Evolutionary conservation across 2,329 filamentous ascomycete species (phyloP), one percentile per base, ranked within the genome.

Genomic region (Lizonia empirigonia): DNA sequence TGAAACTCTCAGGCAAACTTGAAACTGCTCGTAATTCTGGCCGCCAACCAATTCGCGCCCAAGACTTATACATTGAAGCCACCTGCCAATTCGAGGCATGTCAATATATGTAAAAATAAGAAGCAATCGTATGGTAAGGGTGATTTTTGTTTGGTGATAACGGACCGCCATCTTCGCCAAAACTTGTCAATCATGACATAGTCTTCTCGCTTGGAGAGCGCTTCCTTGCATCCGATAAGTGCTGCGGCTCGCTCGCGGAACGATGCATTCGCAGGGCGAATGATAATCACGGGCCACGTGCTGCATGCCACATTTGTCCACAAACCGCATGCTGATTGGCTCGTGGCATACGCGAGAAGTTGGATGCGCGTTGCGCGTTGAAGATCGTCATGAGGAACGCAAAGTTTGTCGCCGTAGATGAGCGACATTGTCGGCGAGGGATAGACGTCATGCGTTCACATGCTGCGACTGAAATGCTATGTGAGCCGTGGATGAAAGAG

Each of bases 261-360:
- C 2, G 32, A 52, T 47, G 38, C 19, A 47, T 34, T 52, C 49
- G 49, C 42, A 52, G 26, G 36, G 49, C 22, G 47, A 44, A 44
- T 37, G 39, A 45, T 52, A 19, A 12, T 12, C 44, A 20, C 16
- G 7, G n/a, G 13, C 36, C 53, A 56, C 53, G 49, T 56, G 53
- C 39, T 41, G 9, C 30, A 36, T 2, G 38, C 19, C 40, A 36
- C 36, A 45, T 52, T 35, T 42, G 44, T 49, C 42, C 13, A 32
- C 30, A 9, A 13, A 15, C 30, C 9, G 15, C 15, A 5, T 18
- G 13, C 13, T 41, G 20, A 52, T 52, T 42, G 42, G 37, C 10
- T 27, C 33, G 47, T 42, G n/a, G 19, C 26, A 34, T 15, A 36
- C 24, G 32, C 16, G 13, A 27, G 34, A 4, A 8, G 16, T 19